Conservation (phyloP, 495 filamentous ascomycete species). For the Neurospora intermedia region DNA sequence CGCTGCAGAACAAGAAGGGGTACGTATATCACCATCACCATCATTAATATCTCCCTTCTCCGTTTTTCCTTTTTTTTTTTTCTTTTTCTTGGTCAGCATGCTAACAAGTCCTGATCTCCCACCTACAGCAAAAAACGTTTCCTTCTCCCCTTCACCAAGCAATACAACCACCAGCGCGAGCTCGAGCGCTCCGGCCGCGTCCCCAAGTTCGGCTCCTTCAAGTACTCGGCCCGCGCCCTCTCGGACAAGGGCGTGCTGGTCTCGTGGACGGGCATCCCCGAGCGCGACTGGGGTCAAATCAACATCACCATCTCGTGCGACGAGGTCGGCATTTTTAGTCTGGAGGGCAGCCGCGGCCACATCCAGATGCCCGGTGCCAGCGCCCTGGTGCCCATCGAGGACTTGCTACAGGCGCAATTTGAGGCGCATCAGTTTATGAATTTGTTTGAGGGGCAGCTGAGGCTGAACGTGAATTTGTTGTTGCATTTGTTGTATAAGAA, state of each 20-base stretch:
- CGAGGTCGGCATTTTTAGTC: conserved; percentile 84
- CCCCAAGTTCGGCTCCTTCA: conserved; percentile 94
- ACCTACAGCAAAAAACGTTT: conserved; percentile 66
- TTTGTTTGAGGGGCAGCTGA: conserved; percentile 78
- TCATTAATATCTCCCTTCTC: neutral
- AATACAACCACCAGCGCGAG: conserved; percentile 96
- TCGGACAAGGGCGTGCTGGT: conserved; percentile 91
- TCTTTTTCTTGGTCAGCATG: neutral
- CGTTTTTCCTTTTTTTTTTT: neutral
- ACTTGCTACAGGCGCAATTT: conserved; percentile 92
- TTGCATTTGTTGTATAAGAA: conserved; percentile 96
- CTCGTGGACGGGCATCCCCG: conserved; percentile 70
- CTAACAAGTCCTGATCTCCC: conserved; percentile 1
- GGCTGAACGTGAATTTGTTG: conserved; percentile 91
- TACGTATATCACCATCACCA: conserved; percentile 19
- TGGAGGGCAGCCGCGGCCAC: conserved; percentile 84
- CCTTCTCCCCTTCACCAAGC: conserved; percentile 93
- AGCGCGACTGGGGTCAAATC: conserved; percentile 82
- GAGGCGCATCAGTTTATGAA: conserved; percentile 91
- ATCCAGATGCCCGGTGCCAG: conserved; percentile 95
- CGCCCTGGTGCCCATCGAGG: conserved; percentile 81
- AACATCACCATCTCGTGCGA: conserved; percentile 91
- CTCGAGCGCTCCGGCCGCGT: conserved; percentile 82
- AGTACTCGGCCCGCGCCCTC: conserved; percentile 82
- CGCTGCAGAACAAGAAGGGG: conserved; percentile 95